Percentiles rank a stretch among this genome's conserved stretches.
phyloP scores from a whole-genome alignment of 768 basidiomycete species.

The Hygrocybe punicea region DNA sequence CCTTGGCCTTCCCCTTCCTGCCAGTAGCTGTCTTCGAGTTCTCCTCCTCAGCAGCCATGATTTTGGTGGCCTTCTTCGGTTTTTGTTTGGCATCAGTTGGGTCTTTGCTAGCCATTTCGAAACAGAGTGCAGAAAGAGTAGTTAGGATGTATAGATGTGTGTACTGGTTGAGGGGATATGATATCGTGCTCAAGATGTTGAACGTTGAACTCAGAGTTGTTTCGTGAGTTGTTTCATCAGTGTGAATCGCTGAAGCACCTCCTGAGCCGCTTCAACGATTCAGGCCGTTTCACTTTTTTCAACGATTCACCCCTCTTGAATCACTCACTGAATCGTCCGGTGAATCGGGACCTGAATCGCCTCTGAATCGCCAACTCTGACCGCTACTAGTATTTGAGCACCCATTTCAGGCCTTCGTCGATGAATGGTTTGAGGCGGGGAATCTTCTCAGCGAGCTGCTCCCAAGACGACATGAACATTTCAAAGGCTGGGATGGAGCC shows the following conservation, averaged over 20 bases:
- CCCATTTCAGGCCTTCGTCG: too few relatives aligned
- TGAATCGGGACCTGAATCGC: background rate
- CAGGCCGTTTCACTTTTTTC: background rate
- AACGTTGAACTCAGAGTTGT: background rate
- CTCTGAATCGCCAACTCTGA: background rate
- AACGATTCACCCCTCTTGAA: background rate
- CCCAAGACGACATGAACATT: too few relatives aligned
- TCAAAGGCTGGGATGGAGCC: too few relatives aligned
- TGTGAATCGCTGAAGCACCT: background rate
- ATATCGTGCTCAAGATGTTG: background rate
- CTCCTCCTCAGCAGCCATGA: too few relatives aligned
- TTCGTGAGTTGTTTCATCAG: background rate
- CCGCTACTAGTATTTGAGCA: background rate
- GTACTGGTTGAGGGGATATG: background rate
- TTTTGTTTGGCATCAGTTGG: background rate
- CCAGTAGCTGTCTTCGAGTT: background rate
- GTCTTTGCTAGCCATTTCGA: too few relatives aligned
- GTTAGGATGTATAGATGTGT: too few relatives aligned
- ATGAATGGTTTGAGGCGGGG: too few relatives aligned
- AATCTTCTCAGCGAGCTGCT: too few relatives aligned
- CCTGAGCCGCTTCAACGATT: conserved; percentile 5
- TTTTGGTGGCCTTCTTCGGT: background rate
- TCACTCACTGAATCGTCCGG: background rate
- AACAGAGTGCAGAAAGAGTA: too few relatives aligned
- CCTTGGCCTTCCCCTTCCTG: conserved; percentile 1